These are phyloP conservation scores for Pichia deserticola DNA, from an alignment of 805 yeast species.

Conservation along the genomic window DNA sequence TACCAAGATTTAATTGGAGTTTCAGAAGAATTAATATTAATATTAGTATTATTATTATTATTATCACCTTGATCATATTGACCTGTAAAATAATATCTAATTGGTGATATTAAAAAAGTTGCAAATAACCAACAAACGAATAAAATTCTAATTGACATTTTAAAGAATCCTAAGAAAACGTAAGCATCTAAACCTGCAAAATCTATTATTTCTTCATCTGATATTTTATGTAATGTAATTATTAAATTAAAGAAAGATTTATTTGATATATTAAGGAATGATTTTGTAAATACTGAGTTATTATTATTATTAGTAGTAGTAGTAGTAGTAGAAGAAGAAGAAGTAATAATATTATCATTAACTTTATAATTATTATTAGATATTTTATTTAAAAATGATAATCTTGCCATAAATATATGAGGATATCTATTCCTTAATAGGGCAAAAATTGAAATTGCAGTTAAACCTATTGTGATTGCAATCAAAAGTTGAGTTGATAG, in stretches of 20 bases:
- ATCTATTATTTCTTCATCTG: constrained; percentile 72
- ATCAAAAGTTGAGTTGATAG: constrained; percentile 71
- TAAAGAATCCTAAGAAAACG: constrained; percentile 85
- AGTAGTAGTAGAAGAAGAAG: no score
- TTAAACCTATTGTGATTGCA: constrained; percentile 59
- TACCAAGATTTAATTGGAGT: neutral
- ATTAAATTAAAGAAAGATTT: constrained; percentile 2
- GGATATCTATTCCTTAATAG: constrained; percentile 68
- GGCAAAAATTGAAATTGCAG: constrained; percentile 65
- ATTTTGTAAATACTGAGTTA: neutral
- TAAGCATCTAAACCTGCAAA: constrained; percentile 93
- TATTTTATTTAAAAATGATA: constrained; percentile 32
- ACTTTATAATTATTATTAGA: neutral
- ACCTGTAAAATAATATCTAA: constrained; percentile 79
- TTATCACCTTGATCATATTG: constrained; percentile 56
- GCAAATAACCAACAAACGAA: constrained; percentile 63
- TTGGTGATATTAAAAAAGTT: constrained; percentile 70
- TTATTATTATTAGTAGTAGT: neutral
- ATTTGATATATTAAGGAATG: constrained; percentile 1
- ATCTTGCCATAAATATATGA: constrained; percentile 76
- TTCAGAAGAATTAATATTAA: constrained; percentile 1
- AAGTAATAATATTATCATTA: neutral
- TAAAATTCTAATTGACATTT: constrained; percentile 71
- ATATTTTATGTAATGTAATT: constrained; percentile 43
- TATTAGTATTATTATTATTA: neutral